Conservation (phyloP, 78 protist species). For the Pigoraptor vietnamica region DNA sequence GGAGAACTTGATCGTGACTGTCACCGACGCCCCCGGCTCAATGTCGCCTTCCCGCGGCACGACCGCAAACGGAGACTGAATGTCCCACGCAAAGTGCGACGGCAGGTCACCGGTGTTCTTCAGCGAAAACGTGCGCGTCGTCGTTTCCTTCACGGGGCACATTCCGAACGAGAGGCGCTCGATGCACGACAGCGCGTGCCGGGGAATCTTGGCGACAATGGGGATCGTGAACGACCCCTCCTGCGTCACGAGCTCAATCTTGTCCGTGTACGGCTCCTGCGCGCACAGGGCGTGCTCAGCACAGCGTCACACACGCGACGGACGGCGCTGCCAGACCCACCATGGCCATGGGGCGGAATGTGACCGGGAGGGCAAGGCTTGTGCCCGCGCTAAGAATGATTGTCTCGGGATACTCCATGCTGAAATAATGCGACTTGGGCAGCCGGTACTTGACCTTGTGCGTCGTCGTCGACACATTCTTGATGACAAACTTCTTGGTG, state of each 20-base stretch:
- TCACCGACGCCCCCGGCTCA: neutral
- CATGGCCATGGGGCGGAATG: neutral
- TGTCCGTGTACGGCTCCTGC: neutral
- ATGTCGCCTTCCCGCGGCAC: neutral
- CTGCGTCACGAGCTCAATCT: neutral
- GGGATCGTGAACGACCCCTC: neutral
- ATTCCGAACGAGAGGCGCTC: neutral
- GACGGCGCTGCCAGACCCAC: too few relatives aligned
- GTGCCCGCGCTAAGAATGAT: neutral
- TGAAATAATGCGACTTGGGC: neutral
- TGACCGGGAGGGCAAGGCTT: neutral
- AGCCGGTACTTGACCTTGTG: neutral
- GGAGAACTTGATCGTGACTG: neutral
- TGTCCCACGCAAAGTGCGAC: neutral
- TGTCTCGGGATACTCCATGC: neutral
- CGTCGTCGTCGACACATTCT: neutral
- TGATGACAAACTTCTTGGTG: neutral
- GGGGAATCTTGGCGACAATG: neutral
- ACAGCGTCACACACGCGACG: too few relatives aligned
- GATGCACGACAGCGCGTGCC: neutral
- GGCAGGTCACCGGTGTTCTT: neutral
- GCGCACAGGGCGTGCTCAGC: too few relatives aligned
- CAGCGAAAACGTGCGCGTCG: neutral
- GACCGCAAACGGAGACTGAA: neutral
- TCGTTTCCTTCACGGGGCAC: neutral